Evolutionary conservation across 139 green algal species (phyloP), one percentile per base, ranked within the genome.

Genomic region (Chlorella sp.): DNA sequence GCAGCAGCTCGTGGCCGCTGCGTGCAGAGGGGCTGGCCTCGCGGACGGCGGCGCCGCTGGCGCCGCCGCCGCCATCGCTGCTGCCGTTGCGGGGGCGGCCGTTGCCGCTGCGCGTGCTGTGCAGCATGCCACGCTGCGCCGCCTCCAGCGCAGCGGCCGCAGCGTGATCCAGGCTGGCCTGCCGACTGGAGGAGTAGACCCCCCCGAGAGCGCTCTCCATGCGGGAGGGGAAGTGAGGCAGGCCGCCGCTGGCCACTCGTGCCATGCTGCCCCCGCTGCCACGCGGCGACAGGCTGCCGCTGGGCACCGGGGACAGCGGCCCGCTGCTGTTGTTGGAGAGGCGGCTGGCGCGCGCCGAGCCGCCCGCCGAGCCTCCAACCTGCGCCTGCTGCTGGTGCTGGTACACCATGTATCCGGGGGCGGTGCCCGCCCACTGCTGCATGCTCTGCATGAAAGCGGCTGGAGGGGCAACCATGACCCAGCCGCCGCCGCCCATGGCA

Each of bases 401-500:
- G 39, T 84, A 73, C 28, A 69, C 32, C 63, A 78, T 68, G 13
- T 82, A 81, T 17, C 78, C 80, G 0, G 68, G 81, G 0, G 74
- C 81, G 23, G 82, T 74, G 63, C 69, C 69, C 25, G 86, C 86
- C 81, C 82, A 68, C 30, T 85, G 68, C 47, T 87, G 28, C 70
- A 73, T 73, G 16, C 44, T 38, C 68, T 74, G 68, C 68, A 69
- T 36, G 63, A 17, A 30, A 2, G 20, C 68, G 11, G 68, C 68
- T 17, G 68, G 17, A 25, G n/a, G 70, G 63, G 63, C 51, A 9
- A 60, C 51, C 51, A 60, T 60, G 12, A 60, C 51, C 51, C 51
- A 60, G 51, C 51, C 51, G 11, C 51, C 51, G 51, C 51, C 51
- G 51, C 51, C 28, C 63, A 69, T 69, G 63, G 12, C 28, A 1